Conservation (phyloP, 2,329 filamentous ascomycete genomes). For the Spiromastix sp. region DNA sequence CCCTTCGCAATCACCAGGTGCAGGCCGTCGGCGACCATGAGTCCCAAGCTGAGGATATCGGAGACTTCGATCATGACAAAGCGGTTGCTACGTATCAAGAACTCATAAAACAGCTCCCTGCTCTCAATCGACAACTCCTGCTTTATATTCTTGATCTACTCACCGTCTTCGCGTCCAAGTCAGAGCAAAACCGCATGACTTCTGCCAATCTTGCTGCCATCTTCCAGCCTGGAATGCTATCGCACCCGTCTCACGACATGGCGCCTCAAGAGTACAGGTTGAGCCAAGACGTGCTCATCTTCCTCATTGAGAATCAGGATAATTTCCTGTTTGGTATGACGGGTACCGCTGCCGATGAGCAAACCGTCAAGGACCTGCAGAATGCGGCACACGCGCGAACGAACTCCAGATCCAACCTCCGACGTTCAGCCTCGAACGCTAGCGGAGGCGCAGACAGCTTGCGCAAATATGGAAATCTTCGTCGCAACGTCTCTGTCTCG, state of each 20-base stretch:
- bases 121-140: conserved; percentile 83
- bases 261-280: conserved; percentile 85
- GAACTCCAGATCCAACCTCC: conserved; percentile 45
- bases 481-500: conserved; percentile 84
- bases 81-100: conserved; percentile 79
- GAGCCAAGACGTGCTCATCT: conserved; percentile 94
- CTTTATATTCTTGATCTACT: conserved; percentile 93
- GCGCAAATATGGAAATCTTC: conserved; percentile 60
- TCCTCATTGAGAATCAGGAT: conserved; percentile 96
- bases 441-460: conserved; percentile 84
- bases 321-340: conserved; percentile 98
- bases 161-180: conserved; percentile 93
- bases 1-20: conserved; percentile 58
- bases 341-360: conserved; percentile 92
- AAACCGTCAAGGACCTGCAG: conserved; percentile 56
- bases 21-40: conserved; percentile 63
- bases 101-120: conserved; percentile 85
- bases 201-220: conserved; percentile 91
- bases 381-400: conserved; percentile 33
- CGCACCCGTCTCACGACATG: conserved; percentile 92
- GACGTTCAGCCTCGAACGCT: conserved; percentile 73
- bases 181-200: conserved; percentile 94
- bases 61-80: conserved; percentile 62
- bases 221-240: conserved; percentile 93
- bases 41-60: conserved; percentile 52